phyloP scores from a whole-genome alignment of 441 rosid species.

The Arabidopsis hybrid region DNA sequence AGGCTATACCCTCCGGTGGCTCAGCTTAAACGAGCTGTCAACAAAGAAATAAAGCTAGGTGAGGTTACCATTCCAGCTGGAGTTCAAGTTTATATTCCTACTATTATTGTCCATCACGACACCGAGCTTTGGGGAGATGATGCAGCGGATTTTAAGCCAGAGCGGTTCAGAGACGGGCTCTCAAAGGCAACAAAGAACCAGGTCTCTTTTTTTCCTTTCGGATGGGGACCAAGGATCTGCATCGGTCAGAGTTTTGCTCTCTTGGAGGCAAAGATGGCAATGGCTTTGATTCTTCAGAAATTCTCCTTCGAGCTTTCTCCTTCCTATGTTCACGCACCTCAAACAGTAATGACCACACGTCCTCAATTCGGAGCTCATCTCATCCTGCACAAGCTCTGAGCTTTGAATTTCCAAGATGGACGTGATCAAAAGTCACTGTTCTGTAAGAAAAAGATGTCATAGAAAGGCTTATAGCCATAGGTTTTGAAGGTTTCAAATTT shows the following conservation, averaged over 20 bases:
- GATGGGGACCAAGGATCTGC: conserved; percentile 62
- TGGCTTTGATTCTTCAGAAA: conserved; percentile 54
- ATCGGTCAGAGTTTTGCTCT: conserved; percentile 61
- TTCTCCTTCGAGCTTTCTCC: conserved; percentile 62
- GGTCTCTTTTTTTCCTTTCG: conserved; percentile 53
- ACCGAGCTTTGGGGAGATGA: conserved; percentile 51
- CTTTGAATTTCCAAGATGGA: neutral
- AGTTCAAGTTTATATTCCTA: conserved; percentile 45
- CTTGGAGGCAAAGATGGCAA: conserved; percentile 57
- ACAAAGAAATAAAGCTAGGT: conserved; percentile 51
- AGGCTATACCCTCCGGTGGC: conserved; percentile 52
- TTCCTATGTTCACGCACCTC: conserved; percentile 55
- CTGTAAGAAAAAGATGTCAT: neutral
- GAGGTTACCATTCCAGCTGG: conserved; percentile 49
- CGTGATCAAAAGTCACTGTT: neutral
- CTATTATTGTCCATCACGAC: conserved; percentile 46
- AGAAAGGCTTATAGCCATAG: conserved; percentile 15
- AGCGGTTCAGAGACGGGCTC: conserved; percentile 54
- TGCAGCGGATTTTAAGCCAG: conserved; percentile 54
- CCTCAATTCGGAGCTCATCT: conserved; percentile 54
- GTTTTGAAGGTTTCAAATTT: neutral
- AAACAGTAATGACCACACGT: conserved; percentile 37
- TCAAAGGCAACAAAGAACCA: conserved; percentile 53
- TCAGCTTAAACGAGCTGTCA: conserved; percentile 34
- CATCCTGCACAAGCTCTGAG: conserved; percentile 33